Percentiles rank a stretch among this genome's conserved stretches.
Conservation (phyloP, 2,329 filamentous ascomycete species). For the Diaporthe nobilis region DNA sequence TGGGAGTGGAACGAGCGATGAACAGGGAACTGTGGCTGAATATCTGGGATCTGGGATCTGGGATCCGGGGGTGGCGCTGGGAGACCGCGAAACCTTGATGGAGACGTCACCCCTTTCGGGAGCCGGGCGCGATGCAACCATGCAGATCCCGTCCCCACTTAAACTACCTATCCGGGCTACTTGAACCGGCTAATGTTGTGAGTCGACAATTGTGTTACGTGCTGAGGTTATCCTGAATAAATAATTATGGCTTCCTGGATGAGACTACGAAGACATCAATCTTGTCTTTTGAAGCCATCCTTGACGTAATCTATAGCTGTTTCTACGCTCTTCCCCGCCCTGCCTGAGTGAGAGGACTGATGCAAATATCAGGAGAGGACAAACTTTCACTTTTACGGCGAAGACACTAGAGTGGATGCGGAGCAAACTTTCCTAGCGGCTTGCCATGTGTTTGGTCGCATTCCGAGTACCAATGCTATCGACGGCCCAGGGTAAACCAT, state of each 20-base stretch:
- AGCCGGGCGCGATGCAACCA: conserved; percentile 18
- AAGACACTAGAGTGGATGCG: background rate
- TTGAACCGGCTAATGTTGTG: background rate
- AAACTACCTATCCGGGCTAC: background rate
- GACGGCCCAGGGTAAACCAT: background rate
- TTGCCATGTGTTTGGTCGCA: background rate
- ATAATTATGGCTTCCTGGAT: background rate
- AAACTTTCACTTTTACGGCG: background rate
- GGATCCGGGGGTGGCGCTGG: conserved; percentile 24
- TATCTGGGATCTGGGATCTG: background rate
- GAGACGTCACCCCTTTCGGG: conserved; percentile 15
- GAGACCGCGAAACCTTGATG: background rate
- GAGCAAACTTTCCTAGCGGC: conserved; percentile 12
- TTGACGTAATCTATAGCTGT: background rate
- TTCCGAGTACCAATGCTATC: background rate
- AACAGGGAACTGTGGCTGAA: conserved; percentile 25
- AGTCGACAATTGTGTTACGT: background rate
- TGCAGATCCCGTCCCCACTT: conserved; percentile 22
- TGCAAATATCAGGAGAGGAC: background rate
- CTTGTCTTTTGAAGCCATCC: background rate
- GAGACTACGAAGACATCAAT: background rate
- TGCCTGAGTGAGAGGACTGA: background rate
- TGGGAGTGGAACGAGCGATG: background rate
- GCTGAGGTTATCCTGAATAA: background rate
- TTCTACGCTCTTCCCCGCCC: background rate